Evolutionary conservation across 106 monocot genomes (phyloP), one percentile per base, ranked within the genome.

Genomic region (Dioscorea alata): DNA sequence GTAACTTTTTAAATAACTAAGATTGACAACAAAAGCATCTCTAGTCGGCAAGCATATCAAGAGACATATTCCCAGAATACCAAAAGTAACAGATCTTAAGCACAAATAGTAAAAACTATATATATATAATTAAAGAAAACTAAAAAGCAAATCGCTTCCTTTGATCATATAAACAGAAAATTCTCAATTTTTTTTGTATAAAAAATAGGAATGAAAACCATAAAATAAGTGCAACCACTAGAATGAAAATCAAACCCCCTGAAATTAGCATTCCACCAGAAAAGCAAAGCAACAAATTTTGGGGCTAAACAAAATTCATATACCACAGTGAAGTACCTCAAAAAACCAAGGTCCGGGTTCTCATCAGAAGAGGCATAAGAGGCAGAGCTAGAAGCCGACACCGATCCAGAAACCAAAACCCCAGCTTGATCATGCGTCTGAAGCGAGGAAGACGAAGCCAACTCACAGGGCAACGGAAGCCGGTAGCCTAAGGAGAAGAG

Each of bases 301-400:
- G 5, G 42, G 10, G 5, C 42, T 42, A 42, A 42, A 42, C 42
- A 42, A 42, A 42, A 42, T 42, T 42, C 42, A 42, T 42, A 0
- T 3, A 42, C 4, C 1, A 42, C 42, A 42, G 42, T 42, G 9
- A 42, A 50, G 8, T 75, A 97, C 96, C 92, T 80, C 52, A 67
- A 80, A 19, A 76, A 70, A 8, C 71, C 82, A 23, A 82, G 75
- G 73, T 92, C 92, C 8, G 76, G 71, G 17, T 77, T 58, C 33
- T 89, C 92, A 31, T 93, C 92, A 35, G 89, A 83, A 33, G 84
- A 89, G 23, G 60, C 75, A 52, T 84, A 86, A 13, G 91, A 91
- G 60, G 81, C 79, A 50, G 66, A 67, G 68, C 85, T 91, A 23
- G 91, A 28, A 28, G 28, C 28, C 28, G 28, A 95, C n/a, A 35